Percentiles rank a stretch among this genome's conserved stretches.
These are phyloP conservation scores for Kingdonia uniflora DNA, from an alignment of 164 flowering plant species.

Conservation along the genomic window DNA sequence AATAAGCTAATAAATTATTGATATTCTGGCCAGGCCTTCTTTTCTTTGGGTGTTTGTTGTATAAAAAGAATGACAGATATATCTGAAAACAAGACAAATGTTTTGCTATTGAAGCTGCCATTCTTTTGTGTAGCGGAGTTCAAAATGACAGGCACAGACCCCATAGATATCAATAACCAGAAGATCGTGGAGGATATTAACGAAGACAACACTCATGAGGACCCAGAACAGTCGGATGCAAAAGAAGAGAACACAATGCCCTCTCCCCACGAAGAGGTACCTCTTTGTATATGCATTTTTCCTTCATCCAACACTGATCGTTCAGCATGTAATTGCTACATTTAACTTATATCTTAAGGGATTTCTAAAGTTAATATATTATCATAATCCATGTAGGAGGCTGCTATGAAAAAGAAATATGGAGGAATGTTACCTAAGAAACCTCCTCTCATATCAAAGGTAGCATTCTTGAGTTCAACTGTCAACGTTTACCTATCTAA, in stretches of 20 bases:
- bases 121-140: too few species aligned
- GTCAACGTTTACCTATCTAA: background rate
- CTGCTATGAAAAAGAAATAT: constrained; percentile 64
- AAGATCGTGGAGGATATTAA: constrained; percentile 14
- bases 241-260: constrained; percentile 23
- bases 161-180: constrained; percentile 22
- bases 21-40: too few species aligned
- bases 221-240: constrained; percentile 11
- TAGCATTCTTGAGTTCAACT: constrained; percentile 10
- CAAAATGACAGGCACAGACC: constrained; percentile 15
- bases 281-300: background rate
- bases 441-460: constrained; percentile 85
- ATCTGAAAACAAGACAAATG: too few species aligned
- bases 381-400: constrained; percentile 47
- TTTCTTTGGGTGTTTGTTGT: too few species aligned
- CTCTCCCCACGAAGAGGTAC: constrained; percentile 34
- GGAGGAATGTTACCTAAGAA: constrained; percentile 77
- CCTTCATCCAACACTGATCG: too few species aligned
- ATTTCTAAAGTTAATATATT: background rate
- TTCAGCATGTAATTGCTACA: too few species aligned
- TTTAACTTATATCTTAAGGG: too few species aligned
- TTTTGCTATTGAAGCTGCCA: too few species aligned
- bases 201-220: constrained; percentile 14
- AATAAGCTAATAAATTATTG: too few species aligned
- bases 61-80: too few species aligned